Conservation (phyloP, 345 rosid species). For the Gossypium bickii region DNA sequence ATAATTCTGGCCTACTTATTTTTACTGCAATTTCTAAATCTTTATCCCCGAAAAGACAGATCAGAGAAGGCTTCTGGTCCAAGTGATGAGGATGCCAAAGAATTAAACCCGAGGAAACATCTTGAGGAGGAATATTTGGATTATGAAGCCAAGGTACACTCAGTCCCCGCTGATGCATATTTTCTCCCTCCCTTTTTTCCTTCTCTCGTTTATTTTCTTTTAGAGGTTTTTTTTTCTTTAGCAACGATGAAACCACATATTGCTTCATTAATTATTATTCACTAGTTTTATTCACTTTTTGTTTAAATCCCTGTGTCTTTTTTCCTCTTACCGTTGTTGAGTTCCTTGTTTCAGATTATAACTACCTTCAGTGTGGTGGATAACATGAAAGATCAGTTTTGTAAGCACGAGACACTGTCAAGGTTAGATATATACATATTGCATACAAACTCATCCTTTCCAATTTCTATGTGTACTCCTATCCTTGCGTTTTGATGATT, state of each 20-base stretch:
- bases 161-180: not conserved
- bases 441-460: not conserved
- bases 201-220: not conserved
- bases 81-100: slow-evolving; percentile 46
- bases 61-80: slow-evolving; percentile 39
- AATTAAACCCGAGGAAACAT: slow-evolving; percentile 63
- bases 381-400: slow-evolving; percentile 79
- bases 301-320: not conserved
- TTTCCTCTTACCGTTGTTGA: not conserved
- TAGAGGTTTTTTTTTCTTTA: not conserved
- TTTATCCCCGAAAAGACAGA: slow-evolving; percentile 38
- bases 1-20: slow-evolving; percentile 9
- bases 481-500: not conserved
- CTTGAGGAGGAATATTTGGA: slow-evolving; percentile 90
- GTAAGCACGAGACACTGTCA: slow-evolving; percentile 42
- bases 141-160: slow-evolving; percentile 75
- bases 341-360: slow-evolving; percentile 52
- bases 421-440: slow-evolving; percentile 38
- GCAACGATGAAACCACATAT: not conserved
- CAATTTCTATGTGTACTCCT: not conserved
- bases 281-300: not conserved
- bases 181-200: not conserved
- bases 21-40: slow-evolving; percentile 21
- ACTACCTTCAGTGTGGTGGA: slow-evolving; percentile 91
- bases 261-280: not conserved